These are phyloP conservation scores for Berkeleyomyces basicola DNA, from an alignment of 2,329 filamentous ascomycete species.

Conservation along the genomic window DNA sequence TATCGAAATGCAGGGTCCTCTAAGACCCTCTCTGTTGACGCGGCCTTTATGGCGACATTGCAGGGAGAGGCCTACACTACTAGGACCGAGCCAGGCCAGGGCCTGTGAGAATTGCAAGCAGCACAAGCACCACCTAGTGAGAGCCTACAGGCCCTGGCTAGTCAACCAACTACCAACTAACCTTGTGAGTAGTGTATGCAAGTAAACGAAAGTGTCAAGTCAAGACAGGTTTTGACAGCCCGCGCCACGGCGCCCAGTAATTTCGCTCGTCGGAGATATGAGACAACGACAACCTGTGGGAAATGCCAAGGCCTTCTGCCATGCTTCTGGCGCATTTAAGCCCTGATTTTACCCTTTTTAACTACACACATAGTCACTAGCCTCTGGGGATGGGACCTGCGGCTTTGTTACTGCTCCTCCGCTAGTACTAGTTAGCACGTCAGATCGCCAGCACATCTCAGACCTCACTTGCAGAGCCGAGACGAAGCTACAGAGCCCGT, in stretches of 20 bases:
- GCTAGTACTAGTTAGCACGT: not conserved
- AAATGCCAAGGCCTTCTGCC: not conserved
- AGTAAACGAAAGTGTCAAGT: not conserved
- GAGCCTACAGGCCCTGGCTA: no score
- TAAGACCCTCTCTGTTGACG: no score
- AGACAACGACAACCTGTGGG: not conserved
- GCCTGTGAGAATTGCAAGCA: no score
- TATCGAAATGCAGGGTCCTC: no score
- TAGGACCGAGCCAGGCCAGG: no score
- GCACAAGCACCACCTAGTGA: no score
- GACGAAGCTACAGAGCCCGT: no score
- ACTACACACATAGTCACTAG: not conserved
- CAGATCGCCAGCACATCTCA: not conserved
- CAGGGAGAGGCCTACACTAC: no score
- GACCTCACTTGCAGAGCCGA: no score
- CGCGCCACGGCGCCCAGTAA: not conserved
- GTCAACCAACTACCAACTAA: no score
- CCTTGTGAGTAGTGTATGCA: no score
- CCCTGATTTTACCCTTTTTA: not conserved
- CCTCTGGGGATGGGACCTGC: not conserved
- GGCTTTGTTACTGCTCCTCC: not conserved
- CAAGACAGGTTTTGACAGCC: not conserved
- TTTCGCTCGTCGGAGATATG: not conserved
- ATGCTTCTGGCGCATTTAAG: not conserved
- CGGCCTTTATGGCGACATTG: no score